Conservation (phyloP, 75 land plant genomes). For the Pinus taeda region DNA sequence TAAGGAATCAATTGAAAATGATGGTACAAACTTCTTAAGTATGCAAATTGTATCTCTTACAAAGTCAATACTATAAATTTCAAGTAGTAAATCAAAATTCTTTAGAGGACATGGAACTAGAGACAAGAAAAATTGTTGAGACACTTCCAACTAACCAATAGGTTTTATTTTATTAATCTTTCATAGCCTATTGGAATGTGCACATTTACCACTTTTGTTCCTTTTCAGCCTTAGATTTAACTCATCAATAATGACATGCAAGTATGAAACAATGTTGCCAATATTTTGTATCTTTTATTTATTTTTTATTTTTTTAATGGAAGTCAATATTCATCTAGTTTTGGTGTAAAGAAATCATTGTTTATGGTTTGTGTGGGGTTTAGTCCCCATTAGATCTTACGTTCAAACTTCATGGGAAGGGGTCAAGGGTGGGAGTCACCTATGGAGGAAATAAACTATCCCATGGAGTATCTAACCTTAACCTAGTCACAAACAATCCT, state of each 20-base stretch:
- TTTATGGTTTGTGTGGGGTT: no score
- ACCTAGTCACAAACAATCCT: no score
- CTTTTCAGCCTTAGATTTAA: background rate
- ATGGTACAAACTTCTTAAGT: no score
- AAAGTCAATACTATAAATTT: background rate
- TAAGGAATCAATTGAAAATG: background rate
- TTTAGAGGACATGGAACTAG: slow-evolving; percentile 93
- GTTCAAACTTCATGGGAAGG: no score
- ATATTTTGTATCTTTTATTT: no score
- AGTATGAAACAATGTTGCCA: background rate
- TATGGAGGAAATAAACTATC: no score
- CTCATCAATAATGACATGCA: background rate
- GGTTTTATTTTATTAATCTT: slow-evolving; percentile 27
- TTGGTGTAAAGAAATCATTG: slow-evolving; percentile 92
- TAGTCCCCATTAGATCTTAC: no score
- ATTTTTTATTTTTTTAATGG: background rate
- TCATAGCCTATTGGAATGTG: background rate
- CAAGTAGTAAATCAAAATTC: slow-evolving; percentile 26
- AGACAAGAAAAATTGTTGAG: slow-evolving; percentile 77
- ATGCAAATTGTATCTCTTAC: slow-evolving; percentile 19
- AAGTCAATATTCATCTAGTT: background rate
- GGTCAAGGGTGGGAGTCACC: no score
- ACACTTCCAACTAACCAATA: slow-evolving; percentile 98
- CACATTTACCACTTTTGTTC: background rate
- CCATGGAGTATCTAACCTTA: no score